Base-by-base conservation (phyloP, 2,329 filamentous ascomycete genomes). In the Epichloe amarillans region DNA sequence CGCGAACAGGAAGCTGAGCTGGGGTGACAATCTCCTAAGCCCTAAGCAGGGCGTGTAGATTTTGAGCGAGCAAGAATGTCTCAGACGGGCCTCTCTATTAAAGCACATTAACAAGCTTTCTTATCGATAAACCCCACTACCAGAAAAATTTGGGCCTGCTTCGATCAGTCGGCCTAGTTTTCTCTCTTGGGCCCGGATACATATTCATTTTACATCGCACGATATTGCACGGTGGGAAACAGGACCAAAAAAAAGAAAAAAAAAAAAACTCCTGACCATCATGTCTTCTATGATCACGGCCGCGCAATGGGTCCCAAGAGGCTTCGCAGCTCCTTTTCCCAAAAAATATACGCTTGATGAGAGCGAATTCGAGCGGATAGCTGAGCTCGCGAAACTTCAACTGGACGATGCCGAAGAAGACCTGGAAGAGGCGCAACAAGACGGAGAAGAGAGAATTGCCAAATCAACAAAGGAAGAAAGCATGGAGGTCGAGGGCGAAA, bases 401-500 rank as follows among this genome's bases (percentile, higher is more conserved):
- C 78, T 96, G 35, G 88, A 96, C 62, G 93, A 97, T 69, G 93
- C 93, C 26, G 84, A 91, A 62, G 86, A 90, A 30, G 90, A 93
- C 62, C 70, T 95, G 54, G 80, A 84, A 57, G 82, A 86, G 59
- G 88, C 88, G 11, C 74, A 81, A 62, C 76, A 66, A 36, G 45
- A 50, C 7, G 40, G 26, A 54, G 58, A 60, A 33, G 54, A 62
- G 54, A 51, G 58, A 30, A 39, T 37, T 57, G 54, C 52, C 49
- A 55, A 65, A 26, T 60, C 64, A 52, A 58, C 60, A 21, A 54
- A 64, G 33, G 64, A 66, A n/a, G 61, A 67, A 47, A 61, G 62
- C 38, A 65, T 67, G 60, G 69, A 69, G 6, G 47, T 53, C 10
- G 53, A 56, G 21, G 40, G 40, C 15, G 40, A 47, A 6, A 46